Percentiles rank a stretch among this genome's conserved stretches.
These are phyloP conservation scores for Takashimella tepidaria DNA, from an alignment of 1,284 basidiomycete species.

Conservation along the genomic window DNA sequence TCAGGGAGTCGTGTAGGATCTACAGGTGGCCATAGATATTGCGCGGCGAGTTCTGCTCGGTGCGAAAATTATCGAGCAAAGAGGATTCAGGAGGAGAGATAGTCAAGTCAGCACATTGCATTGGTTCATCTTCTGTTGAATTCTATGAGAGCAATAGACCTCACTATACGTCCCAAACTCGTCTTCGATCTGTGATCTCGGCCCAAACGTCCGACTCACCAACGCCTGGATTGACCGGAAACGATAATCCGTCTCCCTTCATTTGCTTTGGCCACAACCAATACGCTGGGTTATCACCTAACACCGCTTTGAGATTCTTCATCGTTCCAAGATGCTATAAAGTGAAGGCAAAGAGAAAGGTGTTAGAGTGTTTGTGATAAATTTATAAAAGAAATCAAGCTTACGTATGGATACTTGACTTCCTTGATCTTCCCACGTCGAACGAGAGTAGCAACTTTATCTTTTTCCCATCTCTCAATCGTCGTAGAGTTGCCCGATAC, in stretches of 20 bases:
- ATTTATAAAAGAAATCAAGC: slow-evolving; percentile 11
- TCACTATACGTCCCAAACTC: slow-evolving; percentile 10
- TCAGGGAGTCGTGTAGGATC: slow-evolving; percentile 46
- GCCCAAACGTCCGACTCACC: slow-evolving; percentile 58
- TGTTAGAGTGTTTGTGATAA: too few species aligned
- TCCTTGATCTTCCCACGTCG: slow-evolving; percentile 79
- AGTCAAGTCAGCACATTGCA: slow-evolving; percentile 7
- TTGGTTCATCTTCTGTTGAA: slow-evolving; percentile 15
- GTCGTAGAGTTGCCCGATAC: slow-evolving; percentile 84
- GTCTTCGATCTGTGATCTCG: slow-evolving; percentile 10
- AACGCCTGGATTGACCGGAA: slow-evolving; percentile 67
- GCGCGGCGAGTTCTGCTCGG: slow-evolving; percentile 42
- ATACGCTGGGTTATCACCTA: slow-evolving; percentile 65
- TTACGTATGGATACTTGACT: slow-evolving; percentile 87
- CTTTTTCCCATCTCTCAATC: slow-evolving; percentile 97
- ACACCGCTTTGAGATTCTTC: slow-evolving; percentile 67
- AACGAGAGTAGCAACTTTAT: slow-evolving; percentile 80
- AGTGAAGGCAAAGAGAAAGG: slow-evolving; percentile 7
- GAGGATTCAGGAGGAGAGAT: slow-evolving; percentile 3
- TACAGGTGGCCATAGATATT: slow-evolving; percentile 53
- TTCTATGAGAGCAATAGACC: slow-evolving; percentile 5
- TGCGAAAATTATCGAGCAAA: background rate
- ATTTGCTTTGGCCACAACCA: slow-evolving; percentile 70
- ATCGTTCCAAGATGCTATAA: slow-evolving; percentile 67
- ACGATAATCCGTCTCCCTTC: slow-evolving; percentile 70